phyloP scores from a whole-genome alignment of 805 yeast species.

The Starmerella davenportii region DNA sequence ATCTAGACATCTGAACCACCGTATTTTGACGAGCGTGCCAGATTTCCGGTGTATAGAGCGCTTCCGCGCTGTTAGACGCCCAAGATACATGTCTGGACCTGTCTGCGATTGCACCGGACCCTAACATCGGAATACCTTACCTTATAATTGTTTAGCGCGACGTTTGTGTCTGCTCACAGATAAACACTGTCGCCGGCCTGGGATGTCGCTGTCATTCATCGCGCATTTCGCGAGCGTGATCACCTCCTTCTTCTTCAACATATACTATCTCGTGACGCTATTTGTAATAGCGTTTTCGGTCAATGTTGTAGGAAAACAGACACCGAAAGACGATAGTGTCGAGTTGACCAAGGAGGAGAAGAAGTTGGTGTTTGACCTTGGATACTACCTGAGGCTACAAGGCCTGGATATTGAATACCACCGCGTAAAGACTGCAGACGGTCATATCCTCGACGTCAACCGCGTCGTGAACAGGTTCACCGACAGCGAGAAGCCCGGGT shows the following conservation, averaged over 20 bases:
- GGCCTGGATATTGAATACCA: conserved; percentile 43
- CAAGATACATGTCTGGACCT: no score
- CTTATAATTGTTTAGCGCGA: not conserved
- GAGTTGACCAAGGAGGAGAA: conserved; percentile 22
- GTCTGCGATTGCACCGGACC: no score
- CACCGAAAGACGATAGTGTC: conserved; percentile 6
- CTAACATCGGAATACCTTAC: not conserved
- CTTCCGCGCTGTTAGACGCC: no score
- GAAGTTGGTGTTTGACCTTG: conserved; percentile 34
- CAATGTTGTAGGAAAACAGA: conserved; percentile 2
- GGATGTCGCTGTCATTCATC: not conserved
- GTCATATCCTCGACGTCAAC: conserved; percentile 51
- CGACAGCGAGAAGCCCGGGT: conserved; percentile 8
- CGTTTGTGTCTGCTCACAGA: not conserved
- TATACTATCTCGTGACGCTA: conserved; percentile 15
- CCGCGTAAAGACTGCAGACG: conserved; percentile 57
- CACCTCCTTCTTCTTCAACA: conserved; percentile 17
- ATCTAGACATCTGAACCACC: no score
- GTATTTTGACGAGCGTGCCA: no score
- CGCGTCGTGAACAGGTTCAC: conserved; percentile 27
- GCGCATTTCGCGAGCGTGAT: conserved; percentile 5
- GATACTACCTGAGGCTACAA: conserved; percentile 47
- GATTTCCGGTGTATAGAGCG: no score
- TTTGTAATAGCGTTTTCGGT: conserved; percentile 16
- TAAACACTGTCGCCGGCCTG: no score